Evolutionary conservation across 129 eudicot genomes (phyloP).

Genomic region (Flaveria trinervia): DNA sequence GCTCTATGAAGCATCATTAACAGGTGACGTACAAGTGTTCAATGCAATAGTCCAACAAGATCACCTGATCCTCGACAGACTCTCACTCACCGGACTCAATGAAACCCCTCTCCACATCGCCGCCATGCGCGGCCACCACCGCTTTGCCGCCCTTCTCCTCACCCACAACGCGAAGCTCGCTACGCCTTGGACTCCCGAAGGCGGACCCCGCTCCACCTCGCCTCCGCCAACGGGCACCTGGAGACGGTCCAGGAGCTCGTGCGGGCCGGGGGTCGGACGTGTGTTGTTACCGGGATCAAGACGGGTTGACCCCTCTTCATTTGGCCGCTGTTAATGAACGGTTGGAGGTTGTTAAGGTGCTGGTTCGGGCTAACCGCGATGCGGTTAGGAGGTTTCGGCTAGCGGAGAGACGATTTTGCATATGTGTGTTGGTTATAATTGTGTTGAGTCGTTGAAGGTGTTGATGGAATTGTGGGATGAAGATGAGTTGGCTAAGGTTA

Average conservation of each 20-base stretch:
- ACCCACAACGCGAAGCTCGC: slow-evolving; percentile 25
- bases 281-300: slow-evolving; percentile 24
- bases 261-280: slow-evolving; percentile 5
- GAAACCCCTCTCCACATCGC: slow-evolving; percentile 34
- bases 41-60: slow-evolving; percentile 29
- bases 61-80: slow-evolving; percentile 27
- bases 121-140: slow-evolving; percentile 28
- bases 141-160: slow-evolving; percentile 10
- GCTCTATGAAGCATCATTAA: slow-evolving; percentile 29
- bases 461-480: slow-evolving; percentile 20
- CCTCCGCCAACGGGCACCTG: slow-evolving; percentile 19
- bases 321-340: slow-evolving; percentile 34
- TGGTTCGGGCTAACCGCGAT: slow-evolving; percentile 13
- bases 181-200: slow-evolving; percentile 18
- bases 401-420: slow-evolving; percentile 31
- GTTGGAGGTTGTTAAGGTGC: slow-evolving; percentile 30
- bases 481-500: slow-evolving; percentile 26
- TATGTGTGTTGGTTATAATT: slow-evolving; percentile 33
- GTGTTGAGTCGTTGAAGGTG: slow-evolving; percentile 35
- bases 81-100: slow-evolving; percentile 26
- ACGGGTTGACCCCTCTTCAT: slow-evolving; percentile 32
- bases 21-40: slow-evolving; percentile 24
- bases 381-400: slow-evolving; percentile 23
- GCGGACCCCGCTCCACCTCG: slow-evolving; percentile 36
- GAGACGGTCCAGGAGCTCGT: slow-evolving; percentile 22